Evolutionary conservation across 2,329 filamentous ascomycete genomes (phyloP).

Genomic region (Penicillium sp.): DNA sequence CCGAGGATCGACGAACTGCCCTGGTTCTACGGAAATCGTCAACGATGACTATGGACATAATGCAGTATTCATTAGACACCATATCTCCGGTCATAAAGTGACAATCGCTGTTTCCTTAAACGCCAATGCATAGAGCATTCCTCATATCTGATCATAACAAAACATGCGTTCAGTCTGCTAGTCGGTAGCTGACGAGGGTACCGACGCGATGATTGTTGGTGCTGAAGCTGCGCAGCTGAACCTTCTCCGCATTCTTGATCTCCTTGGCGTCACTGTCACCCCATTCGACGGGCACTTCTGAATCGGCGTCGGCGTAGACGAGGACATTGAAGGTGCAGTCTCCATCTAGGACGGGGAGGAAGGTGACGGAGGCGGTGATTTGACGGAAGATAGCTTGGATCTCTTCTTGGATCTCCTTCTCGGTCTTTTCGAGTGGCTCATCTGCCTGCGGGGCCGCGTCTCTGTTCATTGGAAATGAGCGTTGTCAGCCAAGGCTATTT

Average conservation of each 20-base stretch:
- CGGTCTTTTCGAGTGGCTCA: constrained; percentile 69
- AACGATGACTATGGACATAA: constrained; percentile 2
- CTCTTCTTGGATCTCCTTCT: constrained; percentile 89
- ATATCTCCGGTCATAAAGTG: constrained; percentile 6
- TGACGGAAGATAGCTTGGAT: constrained; percentile 97
- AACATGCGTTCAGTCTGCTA: constrained; percentile 35
- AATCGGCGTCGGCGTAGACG: constrained; percentile 95
- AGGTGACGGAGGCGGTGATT: constrained; percentile 96
- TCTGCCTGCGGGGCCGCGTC: constrained; percentile 26
- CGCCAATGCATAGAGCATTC: constrained; percentile 25
- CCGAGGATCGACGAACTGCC: constrained; percentile 28
- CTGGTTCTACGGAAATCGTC: constrained; percentile 22
- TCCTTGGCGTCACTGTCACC: constrained; percentile 98
- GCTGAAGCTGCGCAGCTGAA: constrained; percentile 92
- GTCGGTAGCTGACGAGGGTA: constrained; percentile 88
- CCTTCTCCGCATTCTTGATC: constrained; percentile 89
- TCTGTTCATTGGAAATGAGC: constrained; percentile 20
- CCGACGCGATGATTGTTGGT: constrained; percentile 93
- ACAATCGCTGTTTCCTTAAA: constrained; percentile 15
- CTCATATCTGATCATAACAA: constrained; percentile 21
- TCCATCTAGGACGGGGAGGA: constrained; percentile 86
- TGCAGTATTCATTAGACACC: constrained; percentile 19
- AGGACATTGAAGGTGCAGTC: constrained; percentile 99
- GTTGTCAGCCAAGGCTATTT: background rate
- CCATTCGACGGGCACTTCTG: constrained; percentile 96